A percentile compares a stretch with the other conserved stretches of the same genome.
Conservation (phyloP, 1,284 basidiomycete genomes). For the Golubevia pallescens region DNA sequence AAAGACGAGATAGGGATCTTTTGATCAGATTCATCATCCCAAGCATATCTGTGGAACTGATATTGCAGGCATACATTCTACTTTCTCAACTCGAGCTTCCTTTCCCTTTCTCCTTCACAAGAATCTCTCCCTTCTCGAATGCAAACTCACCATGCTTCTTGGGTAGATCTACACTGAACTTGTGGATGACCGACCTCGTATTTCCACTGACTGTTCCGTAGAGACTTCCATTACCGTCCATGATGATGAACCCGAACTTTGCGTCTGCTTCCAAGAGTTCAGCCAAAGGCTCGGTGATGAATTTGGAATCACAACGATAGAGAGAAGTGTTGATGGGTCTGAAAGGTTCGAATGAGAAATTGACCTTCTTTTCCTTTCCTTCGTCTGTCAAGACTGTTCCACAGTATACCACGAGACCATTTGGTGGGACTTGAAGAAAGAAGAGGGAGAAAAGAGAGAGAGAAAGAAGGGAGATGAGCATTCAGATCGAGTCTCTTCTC, state of each 20-base stretch:
- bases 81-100: too few species aligned
- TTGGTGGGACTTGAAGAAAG: constrained; percentile 76
- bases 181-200: constrained; percentile 95
- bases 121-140: too few species aligned
- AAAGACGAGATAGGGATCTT: background rate
- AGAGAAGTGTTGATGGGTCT: constrained; percentile 93
- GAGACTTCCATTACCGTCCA: constrained; percentile 96
- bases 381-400: constrained; percentile 98
- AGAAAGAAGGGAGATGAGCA: too few species aligned
- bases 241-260: constrained; percentile 98
- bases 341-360: constrained; percentile 87
- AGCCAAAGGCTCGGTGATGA: constrained; percentile 96
- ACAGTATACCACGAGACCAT: constrained; percentile 87
- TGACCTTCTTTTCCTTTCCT: constrained; percentile 88
- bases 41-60: too few species aligned
- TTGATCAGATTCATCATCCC: too few species aligned
- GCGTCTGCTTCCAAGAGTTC: constrained; percentile 97
- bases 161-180: constrained; percentile 97
- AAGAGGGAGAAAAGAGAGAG: background rate
- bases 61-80: too few species aligned
- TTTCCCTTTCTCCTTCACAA: too few species aligned
- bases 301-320: constrained; percentile 99
- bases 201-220: constrained; percentile 96
- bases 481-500: too few species aligned
- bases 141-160: constrained; percentile 84